Base-by-base conservation (phyloP, 768 basidiomycete species). In the Hygrophorus pudorinus region DNA sequence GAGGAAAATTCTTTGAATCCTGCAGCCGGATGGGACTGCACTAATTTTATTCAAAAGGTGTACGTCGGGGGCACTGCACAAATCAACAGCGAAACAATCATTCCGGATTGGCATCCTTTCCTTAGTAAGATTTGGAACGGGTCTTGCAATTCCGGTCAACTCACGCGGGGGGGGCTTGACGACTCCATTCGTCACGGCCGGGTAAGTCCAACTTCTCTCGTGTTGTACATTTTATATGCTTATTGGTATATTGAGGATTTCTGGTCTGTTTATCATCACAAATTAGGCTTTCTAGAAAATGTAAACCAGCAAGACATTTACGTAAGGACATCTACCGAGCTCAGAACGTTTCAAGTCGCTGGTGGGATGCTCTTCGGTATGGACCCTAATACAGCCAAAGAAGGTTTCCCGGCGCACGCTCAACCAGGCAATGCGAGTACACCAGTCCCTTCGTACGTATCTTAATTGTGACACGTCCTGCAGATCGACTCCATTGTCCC, bases 401-500 rank as follows among this genome's bases (percentile, higher is more conserved):
- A 10, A 14, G 11, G 16, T 5, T 51, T 51, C 35, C 47, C 50
- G 5, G 39, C 46, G 3, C 27, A 42, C 13, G 32, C 31, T 21
- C 50, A 48, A 39, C 50, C 50, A 30, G 21, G 28, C 13, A 45
- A 34, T 32, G 50, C 46, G 33, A 4, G 48, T 46, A 7, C 28
- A 28, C 2, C 9, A n/a, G 11, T 35, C 28, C 18, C 14, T 5
- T 18, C 12, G 12, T 21, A 14, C 5, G 34, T n/a, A n/a, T 37
- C 9, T 13, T 13, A 5, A n/a, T 14, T 18, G 2, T 18, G 33
- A 10, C 12, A 8, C 16, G 10, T 17, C 11, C 11, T 32, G 13
- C 27, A 51, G 50, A 51, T 51, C 20, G 50, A 51, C 36, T 51
- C 50, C 13, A 43, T 51, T 32, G 45, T 46, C 24, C 50, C 47